phyloP scores from a whole-genome alignment of 305 asterid genomes.

The Solanum chacoense region DNA sequence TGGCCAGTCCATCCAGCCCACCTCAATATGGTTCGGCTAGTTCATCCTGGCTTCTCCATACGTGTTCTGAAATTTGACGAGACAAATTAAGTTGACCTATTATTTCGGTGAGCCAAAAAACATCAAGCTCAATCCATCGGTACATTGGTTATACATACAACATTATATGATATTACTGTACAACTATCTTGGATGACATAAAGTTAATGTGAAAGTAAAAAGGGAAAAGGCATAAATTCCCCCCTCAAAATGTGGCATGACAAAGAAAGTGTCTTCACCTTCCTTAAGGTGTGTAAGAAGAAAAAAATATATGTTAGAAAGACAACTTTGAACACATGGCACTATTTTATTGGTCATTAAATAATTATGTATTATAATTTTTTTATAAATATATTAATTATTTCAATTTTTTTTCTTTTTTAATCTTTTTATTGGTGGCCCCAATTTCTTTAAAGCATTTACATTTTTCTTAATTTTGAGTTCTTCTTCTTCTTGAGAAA shows the following conservation, averaged over 20 bases:
- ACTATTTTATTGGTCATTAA: not conserved
- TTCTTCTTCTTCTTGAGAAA: no score
- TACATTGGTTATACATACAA: not conserved
- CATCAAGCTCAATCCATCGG: not conserved
- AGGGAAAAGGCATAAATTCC: not conserved
- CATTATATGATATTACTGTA: not conserved
- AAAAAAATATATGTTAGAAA: not conserved
- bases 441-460: no score
- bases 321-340: not conserved
- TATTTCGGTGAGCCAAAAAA: not conserved
- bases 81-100: not conserved
- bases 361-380: not conserved
- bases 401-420: no score
- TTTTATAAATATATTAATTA: no score
- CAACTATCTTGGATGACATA: not conserved
- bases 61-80: not conserved
- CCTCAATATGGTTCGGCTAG: not conserved
- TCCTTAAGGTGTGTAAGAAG: not conserved
- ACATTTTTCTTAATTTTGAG: no score
- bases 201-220: not conserved
- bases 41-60: not conserved
- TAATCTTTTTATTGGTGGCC: not conserved
- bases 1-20: not conserved
- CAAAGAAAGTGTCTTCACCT: not conserved
- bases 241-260: not conserved